Percentiles rank a stretch among this genome's conserved stretches.
Evolutionary conservation across 2,329 filamentous ascomycete species (phyloP).

Genomic region (Clarireedia paspali): DNA sequence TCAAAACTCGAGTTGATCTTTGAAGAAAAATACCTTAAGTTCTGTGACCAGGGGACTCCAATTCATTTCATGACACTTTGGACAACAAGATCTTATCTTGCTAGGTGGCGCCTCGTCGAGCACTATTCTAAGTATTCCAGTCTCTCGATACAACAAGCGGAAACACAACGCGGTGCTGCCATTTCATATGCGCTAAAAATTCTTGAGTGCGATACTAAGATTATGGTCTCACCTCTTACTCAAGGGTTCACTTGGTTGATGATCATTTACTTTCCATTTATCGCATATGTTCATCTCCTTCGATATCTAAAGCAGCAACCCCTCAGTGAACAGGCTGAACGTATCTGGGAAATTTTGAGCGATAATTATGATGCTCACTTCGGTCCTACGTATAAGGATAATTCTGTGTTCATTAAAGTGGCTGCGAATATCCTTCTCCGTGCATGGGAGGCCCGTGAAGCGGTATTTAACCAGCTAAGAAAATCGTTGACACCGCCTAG

Average conservation of each 20-base stretch:
- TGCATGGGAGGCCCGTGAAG: slow-evolving; percentile 23
- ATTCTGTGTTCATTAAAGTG: slow-evolving; percentile 14
- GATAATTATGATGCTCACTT: slow-evolving; percentile 22
- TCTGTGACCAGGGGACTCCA: slow-evolving; percentile 34
- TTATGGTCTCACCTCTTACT: slow-evolving; percentile 23
- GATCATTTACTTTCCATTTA: slow-evolving; percentile 28
- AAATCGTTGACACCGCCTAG: slow-evolving; percentile 15
- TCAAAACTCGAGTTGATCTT: slow-evolving; percentile 31
- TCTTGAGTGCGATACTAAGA: slow-evolving; percentile 30
- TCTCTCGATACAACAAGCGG: slow-evolving; percentile 19
- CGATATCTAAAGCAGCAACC: slow-evolving; percentile 25
- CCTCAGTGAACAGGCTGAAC: slow-evolving; percentile 20
- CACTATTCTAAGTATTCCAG: slow-evolving; percentile 17
- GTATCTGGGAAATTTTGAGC: slow-evolving; percentile 26
- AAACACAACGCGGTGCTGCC: slow-evolving; percentile 26
- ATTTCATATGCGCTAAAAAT: slow-evolving; percentile 24
- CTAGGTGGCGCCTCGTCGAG: slow-evolving; percentile 25
- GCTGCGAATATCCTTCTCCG: slow-evolving; percentile 21
- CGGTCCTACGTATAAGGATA: slow-evolving; percentile 7
- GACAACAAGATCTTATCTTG: slow-evolving; percentile 19
- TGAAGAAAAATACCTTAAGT: slow-evolving; percentile 36
- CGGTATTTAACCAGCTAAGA: slow-evolving; percentile 12
- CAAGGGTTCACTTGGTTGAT: slow-evolving; percentile 28
- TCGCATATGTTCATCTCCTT: slow-evolving; percentile 29
- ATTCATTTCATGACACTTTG: slow-evolving; percentile 30